These are phyloP conservation scores for Phytophthora podocarpi DNA, from an alignment of 352 stramenopile genomes.

Conservation along the genomic window DNA sequence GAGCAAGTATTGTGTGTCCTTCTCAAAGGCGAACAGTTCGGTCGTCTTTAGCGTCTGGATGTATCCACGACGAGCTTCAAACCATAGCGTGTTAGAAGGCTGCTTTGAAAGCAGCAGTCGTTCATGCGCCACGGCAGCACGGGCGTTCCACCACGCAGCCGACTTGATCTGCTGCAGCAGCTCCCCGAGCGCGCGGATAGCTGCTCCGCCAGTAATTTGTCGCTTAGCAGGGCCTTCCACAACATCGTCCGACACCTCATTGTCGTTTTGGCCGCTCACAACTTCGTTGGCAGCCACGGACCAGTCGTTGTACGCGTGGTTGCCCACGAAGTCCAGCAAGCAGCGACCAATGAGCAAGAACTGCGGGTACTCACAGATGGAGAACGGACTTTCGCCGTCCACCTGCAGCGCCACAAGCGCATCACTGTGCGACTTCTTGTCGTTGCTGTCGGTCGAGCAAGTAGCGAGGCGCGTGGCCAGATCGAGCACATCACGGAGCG, in stretches of 20 bases:
- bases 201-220: constrained; percentile 31
- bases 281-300: constrained; percentile 51
- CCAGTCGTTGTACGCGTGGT: constrained; percentile 68
- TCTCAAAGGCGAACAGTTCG: constrained; percentile 48
- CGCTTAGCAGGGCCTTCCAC: constrained; percentile 34
- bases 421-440: constrained; percentile 58
- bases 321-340: constrained; percentile 69
- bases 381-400: constrained; percentile 80
- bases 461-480: constrained; percentile 41
- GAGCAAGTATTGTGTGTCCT: constrained; percentile 57
- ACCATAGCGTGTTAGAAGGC: constrained; percentile 80
- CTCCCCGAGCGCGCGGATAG: constrained; percentile 28
- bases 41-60: constrained; percentile 41
- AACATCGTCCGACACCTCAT: constrained; percentile 51
- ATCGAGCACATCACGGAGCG: constrained; percentile 54
- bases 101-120: constrained; percentile 67
- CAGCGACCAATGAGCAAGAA: constrained; percentile 71
- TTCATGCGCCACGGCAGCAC: constrained; percentile 73
- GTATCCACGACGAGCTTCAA: constrained; percentile 68
- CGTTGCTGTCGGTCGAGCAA: constrained; percentile 26
- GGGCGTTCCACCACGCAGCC: constrained; percentile 75
- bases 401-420: constrained; percentile 73
- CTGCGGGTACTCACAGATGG: constrained; percentile 77
- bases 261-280: constrained; percentile 37
- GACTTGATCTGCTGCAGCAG: constrained; percentile 48